Evolutionary conservation across 495 filamentous ascomycete genomes (phyloP), one percentile per base, ranked within the genome.

Genomic region (Penicillium desertorum): DNA sequence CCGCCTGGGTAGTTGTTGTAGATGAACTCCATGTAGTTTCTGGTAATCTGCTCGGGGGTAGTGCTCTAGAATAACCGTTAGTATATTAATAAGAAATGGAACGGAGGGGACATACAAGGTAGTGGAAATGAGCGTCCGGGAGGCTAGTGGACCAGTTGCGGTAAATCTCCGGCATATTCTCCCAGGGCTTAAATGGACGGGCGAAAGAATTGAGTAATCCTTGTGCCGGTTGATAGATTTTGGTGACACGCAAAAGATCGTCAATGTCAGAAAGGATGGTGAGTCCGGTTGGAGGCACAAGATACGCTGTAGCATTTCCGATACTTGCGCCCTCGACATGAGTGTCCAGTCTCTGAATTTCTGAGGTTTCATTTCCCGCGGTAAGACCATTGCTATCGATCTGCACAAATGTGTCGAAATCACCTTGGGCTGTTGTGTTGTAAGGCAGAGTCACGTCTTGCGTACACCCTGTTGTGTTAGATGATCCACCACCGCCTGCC

Each of bases 11-110:
- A 89, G 23, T 76, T 88, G 51, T 79, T 78, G 78, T 83, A 89
- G 64, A 91, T 89, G 77, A 88, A 91, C 47, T 89, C 80, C 87
- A 89, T 89, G 73, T 91, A 92, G 58, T 85, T 85, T 7, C 88
- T 75, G 0, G 89, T 90, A 14, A 83, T 75, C 69, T 92, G 89
- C 70, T 92, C 88, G 1, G 89, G 89, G 3, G 89, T 92, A 0
- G 89, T 92, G 9, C 88, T 92, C 27, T 66, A 8, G 10, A 1
- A 5, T 4, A 8, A 47, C 3, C 22, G 12, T 56, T 45, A 54
- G 48, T 36, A 39, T 44, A 20, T 11, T 1, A 23, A 12, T 0
- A 32, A 19, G 16, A 14, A 6, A 20, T 23, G 12, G 41, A 2
- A 9, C 5, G 3, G n/a, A 42, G 23, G n/a, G 23, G 39, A 50